Percentiles rank a stretch among this genome's conserved stretches.
phyloP scores from a whole-genome alignment of 768 basidiomycete species.

The Termitomyces sp. region DNA sequence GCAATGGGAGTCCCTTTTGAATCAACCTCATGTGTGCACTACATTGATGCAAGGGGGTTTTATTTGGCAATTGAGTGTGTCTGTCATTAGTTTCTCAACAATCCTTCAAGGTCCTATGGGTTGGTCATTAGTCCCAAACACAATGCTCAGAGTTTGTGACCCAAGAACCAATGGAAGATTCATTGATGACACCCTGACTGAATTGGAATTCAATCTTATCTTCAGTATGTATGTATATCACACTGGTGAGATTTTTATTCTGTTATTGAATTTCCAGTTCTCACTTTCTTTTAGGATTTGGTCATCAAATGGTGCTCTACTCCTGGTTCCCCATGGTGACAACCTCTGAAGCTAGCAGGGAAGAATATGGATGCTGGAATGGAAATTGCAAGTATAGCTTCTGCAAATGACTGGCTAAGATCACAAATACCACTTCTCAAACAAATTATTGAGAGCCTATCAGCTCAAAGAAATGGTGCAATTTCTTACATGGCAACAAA shows the following conservation, averaged over 20 bases:
- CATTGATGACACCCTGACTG: slow-evolving; percentile 11
- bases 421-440: too few species aligned
- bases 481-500: slow-evolving; percentile 1
- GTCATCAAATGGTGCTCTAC: not conserved
- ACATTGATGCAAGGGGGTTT: not conserved
- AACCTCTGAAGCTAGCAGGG: not conserved
- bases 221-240: not conserved
- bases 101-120: not conserved
- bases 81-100: not conserved
- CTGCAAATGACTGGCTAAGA: too few species aligned
- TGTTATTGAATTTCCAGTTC: not conserved
- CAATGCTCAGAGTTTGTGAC: not conserved
- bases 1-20: not conserved
- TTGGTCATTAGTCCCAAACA: not conserved
- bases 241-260: not conserved
- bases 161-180: too few species aligned
- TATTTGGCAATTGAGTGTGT: not conserved
- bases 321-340: slow-evolving; percentile 9
- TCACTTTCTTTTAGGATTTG: too few species aligned
- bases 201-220: not conserved
- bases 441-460: not conserved
- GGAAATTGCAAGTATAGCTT: too few species aligned
- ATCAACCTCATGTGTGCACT: not conserved
- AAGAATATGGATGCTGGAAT: too few species aligned
- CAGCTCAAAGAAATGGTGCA: too few species aligned